A percentile compares a stretch with the other conserved stretches of the same genome.
These are phyloP conservation scores for Metschnikowia arizonensis DNA, from an alignment of 805 yeast species.

Conservation along the genomic window DNA sequence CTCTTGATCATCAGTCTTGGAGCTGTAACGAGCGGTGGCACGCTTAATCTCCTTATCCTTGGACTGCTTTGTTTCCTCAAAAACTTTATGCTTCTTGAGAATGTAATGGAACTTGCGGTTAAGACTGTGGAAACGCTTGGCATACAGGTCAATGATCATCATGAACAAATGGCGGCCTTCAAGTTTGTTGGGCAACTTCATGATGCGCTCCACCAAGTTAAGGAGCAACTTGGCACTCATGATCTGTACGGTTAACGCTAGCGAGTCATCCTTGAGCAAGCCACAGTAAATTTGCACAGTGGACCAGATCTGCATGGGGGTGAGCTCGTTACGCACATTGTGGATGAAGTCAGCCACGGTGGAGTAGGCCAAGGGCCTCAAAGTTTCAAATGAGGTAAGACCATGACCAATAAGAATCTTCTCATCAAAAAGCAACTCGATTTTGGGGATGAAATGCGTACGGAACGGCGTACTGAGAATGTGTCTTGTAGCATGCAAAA, in stretches of 20 bases:
- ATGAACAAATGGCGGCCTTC: conserved; percentile 83
- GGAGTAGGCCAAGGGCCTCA: conserved; percentile 90
- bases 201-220: conserved; percentile 83
- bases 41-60: conserved; percentile 41
- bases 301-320: conserved; percentile 79
- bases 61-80: conserved; percentile 40
- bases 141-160: conserved; percentile 83
- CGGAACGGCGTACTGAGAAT: conserved; percentile 89
- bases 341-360: conserved; percentile 95
- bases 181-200: conserved; percentile 72
- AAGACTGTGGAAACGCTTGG: conserved; percentile 71
- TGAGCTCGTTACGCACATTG: conserved; percentile 78
- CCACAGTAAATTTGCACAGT: conserved; percentile 80
- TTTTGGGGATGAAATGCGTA: conserved; percentile 74
- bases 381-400: conserved; percentile 81
- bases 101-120: conserved; percentile 69
- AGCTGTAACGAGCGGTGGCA: conserved; percentile 37
- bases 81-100: conserved; percentile 55
- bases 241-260: conserved; percentile 87
- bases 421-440: conserved; percentile 82
- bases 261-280: conserved; percentile 71
- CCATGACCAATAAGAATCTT: conserved; percentile 88
- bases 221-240: conserved; percentile 91
- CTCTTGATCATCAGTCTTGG: conserved; percentile 15
- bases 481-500: conserved; percentile 91